A percentile compares a stretch with the other conserved stretches of the same genome.
Conservation (phyloP, 306 rosid species). For the Vigna mungo region DNA sequence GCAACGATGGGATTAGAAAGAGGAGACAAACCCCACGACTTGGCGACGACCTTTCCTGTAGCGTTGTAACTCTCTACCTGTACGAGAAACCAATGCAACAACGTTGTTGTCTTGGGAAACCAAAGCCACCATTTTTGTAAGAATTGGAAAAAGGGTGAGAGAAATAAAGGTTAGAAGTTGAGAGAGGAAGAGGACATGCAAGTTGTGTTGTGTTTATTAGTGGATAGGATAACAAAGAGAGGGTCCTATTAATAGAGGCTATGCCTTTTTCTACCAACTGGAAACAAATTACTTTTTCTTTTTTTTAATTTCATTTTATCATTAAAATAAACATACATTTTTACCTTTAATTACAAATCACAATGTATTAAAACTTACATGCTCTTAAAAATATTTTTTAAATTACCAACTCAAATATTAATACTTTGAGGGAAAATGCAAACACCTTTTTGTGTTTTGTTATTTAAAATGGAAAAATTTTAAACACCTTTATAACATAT, state of each 20-base stretch:
- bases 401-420: no score
- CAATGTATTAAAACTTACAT: no score
- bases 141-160: background rate
- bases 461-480: no score
- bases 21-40: constrained; percentile 73
- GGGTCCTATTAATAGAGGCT: constrained; percentile 14
- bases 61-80: constrained; percentile 85
- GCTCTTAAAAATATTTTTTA: no score
- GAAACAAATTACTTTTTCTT: background rate
- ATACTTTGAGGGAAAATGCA: no score
- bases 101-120: constrained; percentile 63
- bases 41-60: constrained; percentile 82
- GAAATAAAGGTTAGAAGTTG: background rate
- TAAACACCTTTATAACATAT: no score
- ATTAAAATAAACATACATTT: background rate
- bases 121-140: constrained; percentile 53
- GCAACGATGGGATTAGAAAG: background rate
- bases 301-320: background rate
- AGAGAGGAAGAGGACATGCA: background rate
- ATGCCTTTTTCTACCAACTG: background rate
- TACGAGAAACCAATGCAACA: constrained; percentile 82
- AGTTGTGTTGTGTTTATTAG: constrained; percentile 15
- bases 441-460: no score
- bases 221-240: constrained; percentile 20
- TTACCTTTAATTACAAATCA: background rate